Evolutionary conservation across 2,329 filamentous ascomycete species (phyloP).

Genomic region (Arthrobotrys conoides): DNA sequence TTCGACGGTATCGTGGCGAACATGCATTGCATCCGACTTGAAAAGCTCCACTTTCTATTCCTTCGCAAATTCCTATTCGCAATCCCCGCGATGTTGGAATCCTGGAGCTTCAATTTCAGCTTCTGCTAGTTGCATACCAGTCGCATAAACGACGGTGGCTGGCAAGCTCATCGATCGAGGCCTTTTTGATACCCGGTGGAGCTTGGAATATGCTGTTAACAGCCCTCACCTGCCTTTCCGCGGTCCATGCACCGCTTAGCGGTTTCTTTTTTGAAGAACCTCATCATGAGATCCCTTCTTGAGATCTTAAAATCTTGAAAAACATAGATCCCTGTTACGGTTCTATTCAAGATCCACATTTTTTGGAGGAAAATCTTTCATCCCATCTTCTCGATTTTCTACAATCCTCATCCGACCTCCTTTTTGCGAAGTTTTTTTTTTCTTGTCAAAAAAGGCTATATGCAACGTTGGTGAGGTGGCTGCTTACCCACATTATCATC

Average conservation of each 20-base stretch:
- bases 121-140: slow-evolving; percentile 27
- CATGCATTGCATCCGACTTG: slow-evolving; percentile 20
- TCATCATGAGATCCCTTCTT: slow-evolving; percentile 22
- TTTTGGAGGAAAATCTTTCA: slow-evolving; percentile 41
- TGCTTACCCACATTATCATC: slow-evolving; percentile 18
- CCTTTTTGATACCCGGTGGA: slow-evolving; percentile 8
- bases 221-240: slow-evolving; percentile 35
- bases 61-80: slow-evolving; percentile 31
- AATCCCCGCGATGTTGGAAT: slow-evolving; percentile 34
- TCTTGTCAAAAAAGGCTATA: slow-evolving; percentile 7
- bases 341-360: slow-evolving; percentile 30
- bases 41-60: slow-evolving; percentile 14
- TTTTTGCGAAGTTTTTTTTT: slow-evolving; percentile 3
- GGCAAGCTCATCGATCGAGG: slow-evolving; percentile 29
- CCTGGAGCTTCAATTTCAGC: slow-evolving; percentile 24
- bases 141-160: slow-evolving; percentile 29
- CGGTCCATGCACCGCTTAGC: slow-evolving; percentile 46
- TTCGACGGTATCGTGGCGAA: slow-evolving; percentile 31
- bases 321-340: slow-evolving; percentile 2
- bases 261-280: slow-evolving; percentile 38
- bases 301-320: slow-evolving; percentile 16
- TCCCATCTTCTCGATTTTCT: slow-evolving; percentile 52
- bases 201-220: slow-evolving; percentile 9
- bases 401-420: slow-evolving; percentile 2
- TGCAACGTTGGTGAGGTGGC: slow-evolving; percentile 37